Base-by-base conservation (phyloP, 2,329 filamentous ascomycete species). In the Aspergillus thermomutatus region DNA sequence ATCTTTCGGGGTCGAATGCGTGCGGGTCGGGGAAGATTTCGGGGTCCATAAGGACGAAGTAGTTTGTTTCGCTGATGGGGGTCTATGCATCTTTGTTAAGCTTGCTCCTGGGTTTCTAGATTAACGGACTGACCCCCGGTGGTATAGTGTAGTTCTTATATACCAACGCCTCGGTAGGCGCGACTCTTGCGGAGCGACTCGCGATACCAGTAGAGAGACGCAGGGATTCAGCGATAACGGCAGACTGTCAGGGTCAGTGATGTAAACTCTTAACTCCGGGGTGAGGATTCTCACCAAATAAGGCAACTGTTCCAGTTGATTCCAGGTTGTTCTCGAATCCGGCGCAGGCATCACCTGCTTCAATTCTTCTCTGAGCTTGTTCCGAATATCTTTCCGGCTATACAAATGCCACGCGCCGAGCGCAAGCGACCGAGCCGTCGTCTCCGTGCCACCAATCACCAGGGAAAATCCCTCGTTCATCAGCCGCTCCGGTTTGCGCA, bases 121-220 rank as follows among this genome's bases (percentile, higher is more conserved):
- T 49, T 37, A 8, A 23, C 17, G 2, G 10, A 55, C 67, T 56
- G 47, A 70, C 67, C 3, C 68, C 65, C 0, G 69, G 64, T 1
- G 72, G 71, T 45, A 75, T 75, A 3, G 56, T 54, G 50, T 67
- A 66, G 8, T 64, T 53, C 19, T 71, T 67, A 50, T 72, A 75
- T 3, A 60, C 56, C 46, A 75, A 53, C 0, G 64, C 51, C 37
- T 71, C 65, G 1, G 50, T 57, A 2, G 66, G 66, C 14, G 68
- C 56, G 21, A 64, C 49, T 60, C 68, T 52, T 61, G 73, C 54
- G 53, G 69, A 60, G 64, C 71, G 54, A 61, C 59, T 64, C 45
- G 67, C 41, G 0, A 75, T 70, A 0, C 73, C 75, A 8, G 75
- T 77, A 17, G 75, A 74, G 2, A 81, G 53, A 3, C 79, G 74